phyloP scores from a whole-genome alignment of 768 basidiomycete species.

The Boletus vermiculosoides region DNA sequence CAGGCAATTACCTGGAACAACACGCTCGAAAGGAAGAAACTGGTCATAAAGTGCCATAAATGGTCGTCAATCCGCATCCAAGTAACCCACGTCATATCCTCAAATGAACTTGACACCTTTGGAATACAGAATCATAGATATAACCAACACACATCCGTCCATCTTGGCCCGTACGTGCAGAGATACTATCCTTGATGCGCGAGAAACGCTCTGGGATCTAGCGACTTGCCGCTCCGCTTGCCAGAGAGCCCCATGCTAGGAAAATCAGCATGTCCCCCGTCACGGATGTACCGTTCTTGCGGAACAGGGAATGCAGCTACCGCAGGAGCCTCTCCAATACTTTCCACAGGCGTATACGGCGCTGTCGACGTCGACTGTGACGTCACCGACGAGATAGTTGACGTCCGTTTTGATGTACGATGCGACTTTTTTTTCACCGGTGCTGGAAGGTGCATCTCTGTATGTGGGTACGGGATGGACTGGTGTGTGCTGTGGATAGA shows the following conservation, averaged over 20 bases:
- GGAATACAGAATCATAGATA: not conserved
- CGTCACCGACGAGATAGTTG: constrained; percentile 39
- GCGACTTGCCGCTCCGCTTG: constrained; percentile 30
- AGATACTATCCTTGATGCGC: constrained; percentile 22
- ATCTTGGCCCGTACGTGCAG: not conserved
- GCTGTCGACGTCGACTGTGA: constrained; percentile 50
- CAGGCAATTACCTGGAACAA: not conserved
- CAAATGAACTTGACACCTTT: not conserved
- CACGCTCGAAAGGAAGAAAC: not conserved
- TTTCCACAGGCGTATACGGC: constrained; percentile 35
- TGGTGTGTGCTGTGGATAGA: constrained; percentile 27
- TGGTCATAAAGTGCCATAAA: not conserved
- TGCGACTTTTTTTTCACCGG: constrained; percentile 20
- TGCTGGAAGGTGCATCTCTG: constrained; percentile 28
- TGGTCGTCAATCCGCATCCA: not conserved
- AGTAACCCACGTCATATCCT: not conserved
- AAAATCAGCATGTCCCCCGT: constrained; percentile 27
- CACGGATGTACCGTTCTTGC: constrained; percentile 33
- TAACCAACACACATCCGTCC: not conserved
- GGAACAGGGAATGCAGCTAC: constrained; percentile 27
- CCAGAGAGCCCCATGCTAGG: constrained; percentile 41
- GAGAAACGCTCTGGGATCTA: constrained; percentile 43
- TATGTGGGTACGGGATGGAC: constrained; percentile 26
- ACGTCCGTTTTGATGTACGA: constrained; percentile 30
- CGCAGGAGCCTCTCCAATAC: constrained; percentile 30